Conservation (phyloP, 2,329 filamentous ascomycete species). For the Bipolaris bicolor region DNA sequence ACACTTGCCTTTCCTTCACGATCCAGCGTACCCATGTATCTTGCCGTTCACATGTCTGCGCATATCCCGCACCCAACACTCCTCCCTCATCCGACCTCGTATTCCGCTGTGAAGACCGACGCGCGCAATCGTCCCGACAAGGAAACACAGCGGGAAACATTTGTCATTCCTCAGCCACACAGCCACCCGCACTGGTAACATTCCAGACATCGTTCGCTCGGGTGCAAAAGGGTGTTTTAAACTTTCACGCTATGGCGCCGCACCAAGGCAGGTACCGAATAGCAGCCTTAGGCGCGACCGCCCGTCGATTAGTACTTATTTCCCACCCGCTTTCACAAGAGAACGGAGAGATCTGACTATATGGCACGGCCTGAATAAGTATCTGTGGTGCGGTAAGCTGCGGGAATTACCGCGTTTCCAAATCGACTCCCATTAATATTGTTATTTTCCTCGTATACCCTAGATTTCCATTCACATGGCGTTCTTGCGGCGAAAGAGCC, state of each 20-base stretch:
- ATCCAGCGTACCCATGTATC: background rate
- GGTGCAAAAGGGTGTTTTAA: background rate
- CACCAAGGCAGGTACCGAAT: background rate
- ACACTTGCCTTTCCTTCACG: background rate
- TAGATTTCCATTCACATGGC: no score
- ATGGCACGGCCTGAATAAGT: background rate
- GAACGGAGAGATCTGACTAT: background rate
- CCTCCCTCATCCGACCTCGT: background rate
- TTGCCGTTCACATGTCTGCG: background rate
- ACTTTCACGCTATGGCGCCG: constrained; percentile 8
- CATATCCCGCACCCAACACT: background rate
- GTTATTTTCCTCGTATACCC: no score
- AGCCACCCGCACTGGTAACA: background rate
- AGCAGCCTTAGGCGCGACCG: background rate
- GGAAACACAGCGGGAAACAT: background rate
- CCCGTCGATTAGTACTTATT: constrained; percentile 12
- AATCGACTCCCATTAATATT: no score
- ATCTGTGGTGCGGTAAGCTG: background rate
- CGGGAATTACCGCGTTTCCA: background rate
- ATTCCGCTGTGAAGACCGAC: background rate
- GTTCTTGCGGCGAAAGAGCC: no score
- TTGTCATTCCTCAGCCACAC: constrained; percentile 1
- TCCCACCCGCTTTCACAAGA: background rate
- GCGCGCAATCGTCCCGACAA: background rate
- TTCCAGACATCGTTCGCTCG: background rate